phyloP scores from a whole-genome alignment of 23 red algal genomes.

The Agarophyton chilense region DNA sequence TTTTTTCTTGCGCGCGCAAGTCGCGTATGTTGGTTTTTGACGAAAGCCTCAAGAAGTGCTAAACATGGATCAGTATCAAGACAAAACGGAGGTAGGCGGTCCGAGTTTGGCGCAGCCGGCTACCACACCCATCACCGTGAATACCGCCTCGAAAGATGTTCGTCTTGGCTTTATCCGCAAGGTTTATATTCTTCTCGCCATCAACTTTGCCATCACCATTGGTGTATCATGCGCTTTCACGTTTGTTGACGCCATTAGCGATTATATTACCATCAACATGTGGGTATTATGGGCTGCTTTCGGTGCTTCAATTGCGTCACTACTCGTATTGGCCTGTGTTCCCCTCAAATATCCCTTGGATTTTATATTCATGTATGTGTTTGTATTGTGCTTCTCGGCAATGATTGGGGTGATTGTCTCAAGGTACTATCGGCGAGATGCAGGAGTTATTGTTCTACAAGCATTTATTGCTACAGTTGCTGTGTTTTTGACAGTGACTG shows the following conservation, averaged over 20 bases:
- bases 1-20: no score
- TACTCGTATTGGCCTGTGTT: constrained; percentile 73
- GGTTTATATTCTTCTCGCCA: constrained; percentile 85
- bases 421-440: constrained; percentile 51
- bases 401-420: constrained; percentile 83
- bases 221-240: constrained; percentile 73
- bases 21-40: no score
- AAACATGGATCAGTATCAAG: neutral
- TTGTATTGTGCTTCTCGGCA: constrained; percentile 46
- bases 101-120: constrained; percentile 21
- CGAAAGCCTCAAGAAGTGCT: neutral
- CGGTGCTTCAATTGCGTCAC: constrained; percentile 40
- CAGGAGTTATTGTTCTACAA: constrained; percentile 81
- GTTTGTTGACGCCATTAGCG: constrained; percentile 58
- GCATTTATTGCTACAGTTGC: constrained; percentile 76
- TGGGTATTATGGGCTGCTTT: constrained; percentile 67
- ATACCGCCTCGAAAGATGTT: constrained; percentile 42
- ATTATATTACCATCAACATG: constrained; percentile 36
- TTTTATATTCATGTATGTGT: constrained; percentile 71
- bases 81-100: constrained; percentile 8
- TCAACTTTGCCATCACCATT: constrained; percentile 89
- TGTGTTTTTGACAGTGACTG: constrained; percentile 76
- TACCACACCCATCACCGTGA: constrained; percentile 29
- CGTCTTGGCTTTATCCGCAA: constrained; percentile 95
- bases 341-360: constrained; percentile 69